These are phyloP conservation scores for Lotus japonicus DNA, from an alignment of 306 rosid genomes.

Conservation along the genomic window DNA sequence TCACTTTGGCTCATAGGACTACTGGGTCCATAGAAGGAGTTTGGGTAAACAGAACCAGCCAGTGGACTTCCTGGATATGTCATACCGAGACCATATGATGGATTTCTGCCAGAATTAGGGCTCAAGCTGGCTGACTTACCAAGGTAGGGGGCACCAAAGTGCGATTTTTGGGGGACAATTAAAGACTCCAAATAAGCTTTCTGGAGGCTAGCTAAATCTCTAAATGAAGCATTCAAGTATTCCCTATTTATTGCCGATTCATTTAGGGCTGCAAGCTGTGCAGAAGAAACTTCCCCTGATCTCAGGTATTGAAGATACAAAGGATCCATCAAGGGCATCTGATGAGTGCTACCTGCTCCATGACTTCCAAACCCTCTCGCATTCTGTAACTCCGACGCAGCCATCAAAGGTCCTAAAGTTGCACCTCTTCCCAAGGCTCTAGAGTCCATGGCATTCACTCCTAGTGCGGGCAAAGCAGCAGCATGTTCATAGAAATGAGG, in stretches of 20 bases:
- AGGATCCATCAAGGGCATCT: slow-evolving; percentile 67
- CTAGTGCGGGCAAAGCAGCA: slow-evolving; percentile 45
- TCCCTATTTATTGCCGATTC: slow-evolving; percentile 64
- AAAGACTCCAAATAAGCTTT: slow-evolving; percentile 70
- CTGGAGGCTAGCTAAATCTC: slow-evolving; percentile 59
- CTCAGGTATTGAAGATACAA: slow-evolving; percentile 66
- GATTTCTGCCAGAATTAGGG: slow-evolving; percentile 53
- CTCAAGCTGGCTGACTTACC: slow-evolving; percentile 59
- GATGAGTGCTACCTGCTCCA: slow-evolving; percentile 50
- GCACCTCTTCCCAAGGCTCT: slow-evolving; percentile 61
- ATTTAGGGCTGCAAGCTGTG: slow-evolving; percentile 67
- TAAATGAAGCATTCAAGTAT: slow-evolving; percentile 48
- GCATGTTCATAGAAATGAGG: slow-evolving; percentile 67
- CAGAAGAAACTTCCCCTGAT: slow-evolving; percentile 73
- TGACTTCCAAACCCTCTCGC: slow-evolving; percentile 59
- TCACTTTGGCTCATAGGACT: slow-evolving; percentile 86
- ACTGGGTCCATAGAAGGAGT: slow-evolving; percentile 69
- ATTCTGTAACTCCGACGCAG: slow-evolving; percentile 64
- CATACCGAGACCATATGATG: slow-evolving; percentile 37
- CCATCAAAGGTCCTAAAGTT: slow-evolving; percentile 47
- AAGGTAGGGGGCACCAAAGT: slow-evolving; percentile 48
- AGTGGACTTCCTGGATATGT: slow-evolving; percentile 86
- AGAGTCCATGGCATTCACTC: slow-evolving; percentile 56
- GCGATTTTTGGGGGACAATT: slow-evolving; percentile 61
- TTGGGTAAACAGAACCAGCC: slow-evolving; percentile 61